Evolutionary conservation across 164 flowering plant genomes (phyloP).

Genomic region (Chimonanthus praecox): DNA sequence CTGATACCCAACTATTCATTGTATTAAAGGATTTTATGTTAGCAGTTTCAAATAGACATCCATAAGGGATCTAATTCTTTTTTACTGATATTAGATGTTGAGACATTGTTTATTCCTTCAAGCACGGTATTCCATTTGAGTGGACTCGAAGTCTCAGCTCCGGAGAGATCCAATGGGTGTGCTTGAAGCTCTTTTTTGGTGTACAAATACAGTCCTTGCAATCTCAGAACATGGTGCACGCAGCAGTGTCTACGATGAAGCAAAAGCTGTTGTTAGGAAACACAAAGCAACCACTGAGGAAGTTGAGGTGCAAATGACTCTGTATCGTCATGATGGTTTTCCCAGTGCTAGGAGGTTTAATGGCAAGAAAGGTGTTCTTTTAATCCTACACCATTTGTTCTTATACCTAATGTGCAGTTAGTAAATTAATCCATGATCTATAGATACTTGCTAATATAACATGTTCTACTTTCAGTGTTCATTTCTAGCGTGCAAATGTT

Average conservation of each 20-base stretch:
- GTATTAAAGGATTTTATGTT: neutral
- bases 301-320: constrained; percentile 75
- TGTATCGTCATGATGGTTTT: constrained; percentile 72
- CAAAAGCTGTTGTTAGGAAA: constrained; percentile 84
- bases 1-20: neutral
- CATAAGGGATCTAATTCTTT: constrained; percentile 1
- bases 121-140: constrained; percentile 91
- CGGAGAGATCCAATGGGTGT: constrained; percentile 94
- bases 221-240: constrained; percentile 98
- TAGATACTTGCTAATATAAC: neutral
- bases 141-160: constrained; percentile 93
- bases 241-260: constrained; percentile 92
- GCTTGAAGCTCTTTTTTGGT: constrained; percentile 94
- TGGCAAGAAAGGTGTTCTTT: constrained; percentile 78
- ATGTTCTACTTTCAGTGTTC: neutral
- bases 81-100: constrained; percentile 57
- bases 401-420: neutral
- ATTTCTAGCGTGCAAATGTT: neutral
- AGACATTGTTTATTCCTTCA: constrained; percentile 84
- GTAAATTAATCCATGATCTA: neutral
- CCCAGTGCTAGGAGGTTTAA: constrained; percentile 84
- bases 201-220: constrained; percentile 69
- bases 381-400: neutral
- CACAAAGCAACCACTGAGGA: constrained; percentile 95
- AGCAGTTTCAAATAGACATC: too few relatives aligned